Conservation (phyloP, 2,329 filamentous ascomycete genomes). For the Fusarium sp. region DNA sequence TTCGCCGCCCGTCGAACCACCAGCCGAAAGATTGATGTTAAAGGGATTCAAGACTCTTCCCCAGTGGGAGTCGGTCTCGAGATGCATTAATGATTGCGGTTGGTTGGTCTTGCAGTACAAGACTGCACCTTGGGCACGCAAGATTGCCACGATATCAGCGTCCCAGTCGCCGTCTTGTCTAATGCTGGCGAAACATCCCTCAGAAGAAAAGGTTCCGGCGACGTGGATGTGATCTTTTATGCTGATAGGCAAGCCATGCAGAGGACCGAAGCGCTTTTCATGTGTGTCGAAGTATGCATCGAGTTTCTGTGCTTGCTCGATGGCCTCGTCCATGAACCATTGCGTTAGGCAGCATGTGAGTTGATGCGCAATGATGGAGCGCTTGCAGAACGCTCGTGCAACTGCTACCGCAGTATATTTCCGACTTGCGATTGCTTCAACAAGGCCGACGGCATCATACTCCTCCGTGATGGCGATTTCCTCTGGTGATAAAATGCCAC, state of each 20-base stretch:
- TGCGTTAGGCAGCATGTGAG: conserved; percentile 38
- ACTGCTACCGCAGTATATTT: conserved; percentile 4
- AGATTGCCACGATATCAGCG: conserved; percentile 61
- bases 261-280: conserved; percentile 8
- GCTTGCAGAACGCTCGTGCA: conserved; percentile 31
- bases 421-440: neutral
- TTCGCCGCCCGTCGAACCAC: conserved; percentile 71
- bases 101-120: conserved; percentile 77
- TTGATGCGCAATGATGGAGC: conserved; percentile 37
- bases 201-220: conserved; percentile 17
- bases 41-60: conserved; percentile 71
- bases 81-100: conserved; percentile 61
- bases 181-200: conserved; percentile 23
- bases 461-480: conserved; percentile 12
- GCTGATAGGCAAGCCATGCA: conserved; percentile 37
- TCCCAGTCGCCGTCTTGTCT: conserved; percentile 28
- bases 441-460: neutral
- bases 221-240: conserved; percentile 41
- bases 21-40: conserved; percentile 69
- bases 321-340: conserved; percentile 35
- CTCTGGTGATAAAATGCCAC: neutral
- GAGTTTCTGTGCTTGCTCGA: conserved; percentile 16
- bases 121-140: conserved; percentile 72
- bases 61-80: conserved; percentile 69
- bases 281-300: conserved; percentile 21